Percentiles rank a stretch among this genome's conserved stretches.
phyloP scores from a whole-genome alignment of 257 asterid species.

The Capsicum pubescens region DNA sequence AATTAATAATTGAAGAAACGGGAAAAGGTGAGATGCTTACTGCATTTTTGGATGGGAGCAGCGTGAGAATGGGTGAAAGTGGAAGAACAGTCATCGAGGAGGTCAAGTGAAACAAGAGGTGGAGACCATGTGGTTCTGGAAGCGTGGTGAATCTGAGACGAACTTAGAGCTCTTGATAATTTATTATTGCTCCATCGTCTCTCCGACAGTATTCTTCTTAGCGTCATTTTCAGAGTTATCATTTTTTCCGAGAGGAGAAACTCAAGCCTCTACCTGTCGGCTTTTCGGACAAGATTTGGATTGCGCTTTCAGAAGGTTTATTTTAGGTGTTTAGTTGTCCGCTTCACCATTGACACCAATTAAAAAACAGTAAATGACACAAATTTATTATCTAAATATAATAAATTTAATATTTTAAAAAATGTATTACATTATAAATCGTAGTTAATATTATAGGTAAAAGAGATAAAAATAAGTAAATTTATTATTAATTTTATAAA shows the following conservation, averaged over 20 bases:
- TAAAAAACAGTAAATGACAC: too few species aligned
- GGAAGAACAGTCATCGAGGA: constrained; percentile 60
- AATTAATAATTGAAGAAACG: neutral
- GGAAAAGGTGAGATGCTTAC: constrained; percentile 21
- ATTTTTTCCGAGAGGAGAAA: neutral
- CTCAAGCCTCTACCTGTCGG: too few species aligned
- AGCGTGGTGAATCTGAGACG: constrained; percentile 24
- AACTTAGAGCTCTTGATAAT: constrained; percentile 42
- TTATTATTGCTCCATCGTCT: neutral
- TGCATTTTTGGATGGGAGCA: constrained; percentile 35
- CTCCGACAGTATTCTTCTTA: neutral
- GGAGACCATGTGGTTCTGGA: constrained; percentile 58
- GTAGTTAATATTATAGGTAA: too few species aligned
- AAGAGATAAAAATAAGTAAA: too few species aligned
- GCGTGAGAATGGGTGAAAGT: constrained; percentile 33
- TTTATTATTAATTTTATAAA: too few species aligned
- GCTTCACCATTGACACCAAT: too few species aligned
- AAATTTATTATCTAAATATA: too few species aligned
- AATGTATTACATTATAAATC: too few species aligned
- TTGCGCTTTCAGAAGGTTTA: too few species aligned
- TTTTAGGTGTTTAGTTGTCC: too few species aligned
- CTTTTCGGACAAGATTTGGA: too few species aligned
- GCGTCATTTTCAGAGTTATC: neutral
- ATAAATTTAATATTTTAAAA: too few species aligned
- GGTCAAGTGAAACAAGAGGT: constrained; percentile 65